phyloP scores from a whole-genome alignment of 1,139 yeast genomes.

The Yamadazyma dushanensis region DNA sequence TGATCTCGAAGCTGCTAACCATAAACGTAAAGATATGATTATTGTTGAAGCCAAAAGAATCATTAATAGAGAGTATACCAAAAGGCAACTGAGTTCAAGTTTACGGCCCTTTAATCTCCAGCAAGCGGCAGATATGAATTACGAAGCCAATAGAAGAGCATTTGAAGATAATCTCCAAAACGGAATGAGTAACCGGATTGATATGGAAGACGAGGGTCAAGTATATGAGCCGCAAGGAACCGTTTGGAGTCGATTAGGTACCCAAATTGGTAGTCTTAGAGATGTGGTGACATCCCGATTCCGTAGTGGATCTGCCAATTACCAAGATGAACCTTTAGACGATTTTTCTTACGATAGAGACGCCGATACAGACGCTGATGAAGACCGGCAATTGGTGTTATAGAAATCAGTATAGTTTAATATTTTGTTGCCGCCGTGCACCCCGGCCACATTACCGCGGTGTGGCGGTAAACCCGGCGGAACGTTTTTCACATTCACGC shows the following conservation, averaged over 20 bases:
- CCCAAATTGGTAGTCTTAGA: slow-evolving; percentile 24
- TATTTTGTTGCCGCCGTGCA: no score
- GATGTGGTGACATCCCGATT: slow-evolving; percentile 20
- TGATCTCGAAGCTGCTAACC: slow-evolving; percentile 18
- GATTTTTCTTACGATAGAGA: slow-evolving; percentile 32
- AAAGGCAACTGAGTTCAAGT: slow-evolving; percentile 22
- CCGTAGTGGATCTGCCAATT: slow-evolving; percentile 4
- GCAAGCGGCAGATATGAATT: slow-evolving; percentile 32
- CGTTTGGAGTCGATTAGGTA: slow-evolving; percentile 28
- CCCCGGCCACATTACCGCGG: neutral
- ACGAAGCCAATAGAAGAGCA: slow-evolving; percentile 28
- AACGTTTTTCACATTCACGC: neutral
- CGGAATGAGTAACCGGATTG: slow-evolving; percentile 12
- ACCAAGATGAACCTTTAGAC: slow-evolving; percentile 17
- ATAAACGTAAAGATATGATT: slow-evolving; percentile 35
- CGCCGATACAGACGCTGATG: slow-evolving; percentile 12
- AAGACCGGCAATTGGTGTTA: slow-evolving; percentile 1
- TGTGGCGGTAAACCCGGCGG: neutral
- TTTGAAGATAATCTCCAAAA: slow-evolving; percentile 19
- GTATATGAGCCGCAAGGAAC: slow-evolving; percentile 1
- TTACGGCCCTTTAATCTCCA: slow-evolving; percentile 28
- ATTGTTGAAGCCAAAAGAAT: slow-evolving; percentile 47
- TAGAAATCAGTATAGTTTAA: neutral
- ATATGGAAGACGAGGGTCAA: slow-evolving; percentile 9
- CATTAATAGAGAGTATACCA: slow-evolving; percentile 35